A percentile compares a stretch with the other conserved stretches of the same genome.
phyloP scores from a whole-genome alignment of 805 yeast species.

The Yamadazyma phyllophila region DNA sequence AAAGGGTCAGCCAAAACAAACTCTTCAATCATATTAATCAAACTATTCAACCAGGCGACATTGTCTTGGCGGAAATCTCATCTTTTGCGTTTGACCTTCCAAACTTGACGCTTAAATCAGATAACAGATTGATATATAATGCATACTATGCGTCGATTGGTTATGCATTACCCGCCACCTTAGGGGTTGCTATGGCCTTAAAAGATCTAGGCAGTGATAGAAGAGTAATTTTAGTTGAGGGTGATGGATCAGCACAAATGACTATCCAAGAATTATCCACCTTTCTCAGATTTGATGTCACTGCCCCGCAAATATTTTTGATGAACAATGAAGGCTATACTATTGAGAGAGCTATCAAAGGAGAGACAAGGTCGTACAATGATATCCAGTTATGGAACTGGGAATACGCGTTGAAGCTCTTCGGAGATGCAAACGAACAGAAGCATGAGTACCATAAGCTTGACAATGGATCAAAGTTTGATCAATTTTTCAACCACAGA shows the following conservation, averaged over 20 bases:
- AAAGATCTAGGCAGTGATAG: slow-evolving; percentile 49
- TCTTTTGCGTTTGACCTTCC: slow-evolving; percentile 76
- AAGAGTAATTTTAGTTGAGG: slow-evolving; percentile 72
- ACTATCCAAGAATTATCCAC: slow-evolving; percentile 81
- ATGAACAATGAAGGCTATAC: slow-evolving; percentile 88
- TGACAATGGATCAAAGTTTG: slow-evolving; percentile 20
- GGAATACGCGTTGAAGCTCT: slow-evolving; percentile 62
- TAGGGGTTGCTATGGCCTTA: slow-evolving; percentile 78
- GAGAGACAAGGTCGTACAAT: slow-evolving; percentile 73
- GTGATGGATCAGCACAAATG: slow-evolving; percentile 96
- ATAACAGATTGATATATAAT: slow-evolving; percentile 57
- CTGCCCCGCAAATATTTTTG: slow-evolving; percentile 61
- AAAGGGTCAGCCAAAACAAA: slow-evolving; percentile 26
- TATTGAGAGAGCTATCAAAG: slow-evolving; percentile 82
- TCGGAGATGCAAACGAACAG: slow-evolving; percentile 47
- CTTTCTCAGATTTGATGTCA: slow-evolving; percentile 52
- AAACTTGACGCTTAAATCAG: slow-evolving; percentile 60
- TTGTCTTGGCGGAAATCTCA: slow-evolving; percentile 79
- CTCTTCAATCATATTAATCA: slow-evolving; percentile 33
- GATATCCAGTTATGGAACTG: slow-evolving; percentile 85
- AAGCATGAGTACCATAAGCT: slow-evolving; percentile 23
- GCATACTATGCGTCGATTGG: slow-evolving; percentile 85
- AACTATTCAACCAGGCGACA: slow-evolving; percentile 58
- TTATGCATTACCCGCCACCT: slow-evolving; percentile 79
- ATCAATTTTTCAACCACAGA: slow-evolving; percentile 10